These are phyloP conservation scores for Parachaetomium inaequale DNA, from an alignment of 495 filamentous ascomycete genomes.

Conservation along the genomic window DNA sequence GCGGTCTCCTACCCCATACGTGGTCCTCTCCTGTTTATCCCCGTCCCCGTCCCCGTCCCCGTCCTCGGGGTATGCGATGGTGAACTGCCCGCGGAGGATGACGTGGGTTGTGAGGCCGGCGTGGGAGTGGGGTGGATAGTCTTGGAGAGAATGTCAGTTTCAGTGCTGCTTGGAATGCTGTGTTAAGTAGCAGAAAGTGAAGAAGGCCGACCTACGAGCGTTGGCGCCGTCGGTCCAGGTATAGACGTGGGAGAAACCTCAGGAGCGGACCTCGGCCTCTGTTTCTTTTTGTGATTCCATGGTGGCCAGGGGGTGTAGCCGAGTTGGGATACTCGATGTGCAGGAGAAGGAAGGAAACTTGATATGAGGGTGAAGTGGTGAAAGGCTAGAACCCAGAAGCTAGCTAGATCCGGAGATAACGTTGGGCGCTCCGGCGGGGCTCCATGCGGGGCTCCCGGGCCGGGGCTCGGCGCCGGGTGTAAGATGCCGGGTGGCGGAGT, in stretches of 20 bases:
- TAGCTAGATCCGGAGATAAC: no score
- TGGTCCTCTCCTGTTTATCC: constrained; percentile 61
- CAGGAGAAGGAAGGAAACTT: no score
- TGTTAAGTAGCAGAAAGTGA: constrained; percentile 48
- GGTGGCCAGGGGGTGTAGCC: neutral
- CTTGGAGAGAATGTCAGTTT: constrained; percentile 8
- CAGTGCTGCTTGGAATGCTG: neutral
- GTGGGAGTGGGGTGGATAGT: constrained; percentile 77
- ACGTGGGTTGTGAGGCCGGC: constrained; percentile 68
- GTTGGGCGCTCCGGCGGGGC: no score
- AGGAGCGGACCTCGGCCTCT: constrained; percentile 65
- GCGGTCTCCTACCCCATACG: constrained; percentile 62
- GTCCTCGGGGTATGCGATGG: constrained; percentile 70
- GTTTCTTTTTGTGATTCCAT: constrained; percentile 13
- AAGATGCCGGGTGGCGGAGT: no score
- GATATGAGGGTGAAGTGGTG: no score
- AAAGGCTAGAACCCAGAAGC: no score
- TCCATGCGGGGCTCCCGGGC: no score
- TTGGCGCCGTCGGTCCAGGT: constrained; percentile 79
- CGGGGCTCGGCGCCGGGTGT: no score
- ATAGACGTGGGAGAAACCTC: constrained; percentile 75
- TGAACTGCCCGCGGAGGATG: constrained; percentile 66
- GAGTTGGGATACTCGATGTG: no score
- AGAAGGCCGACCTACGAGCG: constrained; percentile 27
- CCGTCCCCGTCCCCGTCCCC: constrained; percentile 24